Percentiles rank a stretch among this genome's conserved stretches.
Evolutionary conservation across 2,329 filamentous ascomycete genomes (phyloP).

Genomic region (Canariomyces notabilis): DNA sequence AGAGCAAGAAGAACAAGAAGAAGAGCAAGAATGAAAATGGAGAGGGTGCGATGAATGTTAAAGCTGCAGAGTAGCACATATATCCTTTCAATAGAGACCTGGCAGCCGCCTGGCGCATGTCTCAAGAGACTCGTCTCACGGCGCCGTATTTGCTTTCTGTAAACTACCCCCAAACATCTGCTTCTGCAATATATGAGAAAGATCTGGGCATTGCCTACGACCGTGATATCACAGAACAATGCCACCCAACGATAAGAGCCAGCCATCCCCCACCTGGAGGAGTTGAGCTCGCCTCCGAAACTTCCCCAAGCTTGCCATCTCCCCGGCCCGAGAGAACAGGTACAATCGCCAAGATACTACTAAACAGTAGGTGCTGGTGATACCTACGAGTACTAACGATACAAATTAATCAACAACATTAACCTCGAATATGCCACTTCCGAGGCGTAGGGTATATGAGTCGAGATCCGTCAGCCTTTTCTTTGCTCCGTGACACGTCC

Average conservation of each 20-base stretch:
- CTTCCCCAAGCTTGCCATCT: neutral
- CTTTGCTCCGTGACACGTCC: neutral
- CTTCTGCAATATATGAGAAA: no score
- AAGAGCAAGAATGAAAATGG: conserved; percentile 14
- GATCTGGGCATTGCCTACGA: no score
- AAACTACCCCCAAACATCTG: no score
- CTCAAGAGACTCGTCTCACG: no score
- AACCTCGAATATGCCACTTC: neutral
- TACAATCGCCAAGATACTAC: neutral
- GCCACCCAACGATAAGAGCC: no score
- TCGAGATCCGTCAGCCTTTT: no score
- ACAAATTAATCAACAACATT: neutral
- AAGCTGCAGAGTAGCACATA: neutral
- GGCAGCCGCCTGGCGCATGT: no score
- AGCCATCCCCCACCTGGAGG: no score
- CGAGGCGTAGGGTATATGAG: neutral
- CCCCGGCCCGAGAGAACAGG: neutral
- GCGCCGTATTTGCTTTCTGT: no score
- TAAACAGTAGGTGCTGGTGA: neutral
- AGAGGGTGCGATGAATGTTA: conserved; percentile 1
- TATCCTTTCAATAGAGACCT: no score
- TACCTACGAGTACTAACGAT: neutral
- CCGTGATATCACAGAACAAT: no score
- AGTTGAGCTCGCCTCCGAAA: no score
- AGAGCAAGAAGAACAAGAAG: conserved; percentile 19